Conservation (phyloP, 805 yeast species). For the Candida ortonii region DNA sequence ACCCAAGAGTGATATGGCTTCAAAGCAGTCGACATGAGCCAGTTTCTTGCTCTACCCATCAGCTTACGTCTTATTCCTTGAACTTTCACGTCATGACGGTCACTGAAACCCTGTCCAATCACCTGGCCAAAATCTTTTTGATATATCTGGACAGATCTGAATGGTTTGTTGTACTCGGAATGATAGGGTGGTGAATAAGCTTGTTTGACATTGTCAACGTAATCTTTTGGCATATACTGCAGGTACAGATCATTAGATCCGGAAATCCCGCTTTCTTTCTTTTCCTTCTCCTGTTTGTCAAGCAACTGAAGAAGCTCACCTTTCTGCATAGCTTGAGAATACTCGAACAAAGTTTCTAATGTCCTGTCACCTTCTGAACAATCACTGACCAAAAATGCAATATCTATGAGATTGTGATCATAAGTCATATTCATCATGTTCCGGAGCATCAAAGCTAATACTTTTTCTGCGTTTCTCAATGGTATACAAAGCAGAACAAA, state of each 20-base stretch:
- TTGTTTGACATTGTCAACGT: conserved; percentile 51
- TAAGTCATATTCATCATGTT: conserved; percentile 84
- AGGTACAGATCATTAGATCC: conserved; percentile 65
- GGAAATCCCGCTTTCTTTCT: conserved; percentile 35
- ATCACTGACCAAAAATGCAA: conserved; percentile 78
- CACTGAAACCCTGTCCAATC: conserved; percentile 82
- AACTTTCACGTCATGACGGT: conserved; percentile 79
- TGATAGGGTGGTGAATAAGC: conserved; percentile 71
- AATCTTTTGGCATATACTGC: conserved; percentile 63
- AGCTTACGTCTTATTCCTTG: conserved; percentile 81
- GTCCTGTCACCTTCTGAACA: conserved; percentile 68
- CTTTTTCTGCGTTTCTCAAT: conserved; percentile 72
- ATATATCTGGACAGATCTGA: conserved; percentile 75
- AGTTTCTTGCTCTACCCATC: conserved; percentile 85
- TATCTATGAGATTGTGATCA: conserved; percentile 74
- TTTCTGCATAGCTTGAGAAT: conserved; percentile 64
- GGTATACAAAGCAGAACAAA: conserved; percentile 71
- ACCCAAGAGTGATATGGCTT: conserved; percentile 89
- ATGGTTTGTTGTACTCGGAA: conserved; percentile 59
- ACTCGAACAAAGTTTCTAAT: conserved; percentile 60
- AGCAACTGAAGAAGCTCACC: conserved; percentile 57
- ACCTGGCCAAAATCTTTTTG: conserved; percentile 81
- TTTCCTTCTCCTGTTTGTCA: conserved; percentile 39
- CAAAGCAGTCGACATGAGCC: conserved; percentile 72
- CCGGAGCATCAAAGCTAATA: conserved; percentile 77